Percentiles rank a stretch among this genome's conserved stretches.
Evolutionary conservation across 2,329 filamentous ascomycete genomes (phyloP).

Genomic region (Hypoxylon sp.): DNA sequence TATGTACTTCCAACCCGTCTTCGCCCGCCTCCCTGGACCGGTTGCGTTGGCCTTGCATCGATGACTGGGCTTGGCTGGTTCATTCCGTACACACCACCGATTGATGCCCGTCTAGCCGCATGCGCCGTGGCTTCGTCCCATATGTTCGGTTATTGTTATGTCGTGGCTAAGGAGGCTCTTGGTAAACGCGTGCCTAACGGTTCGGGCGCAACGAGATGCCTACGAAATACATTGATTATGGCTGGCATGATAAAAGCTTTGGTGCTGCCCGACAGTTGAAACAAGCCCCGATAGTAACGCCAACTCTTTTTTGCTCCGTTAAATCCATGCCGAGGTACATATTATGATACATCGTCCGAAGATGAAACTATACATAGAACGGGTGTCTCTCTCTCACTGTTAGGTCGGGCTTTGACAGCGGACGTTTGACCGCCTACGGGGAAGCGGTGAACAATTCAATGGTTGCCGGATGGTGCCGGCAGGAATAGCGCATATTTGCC

Average conservation of each 20-base stretch:
- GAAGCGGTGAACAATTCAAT: slow-evolving; percentile 45
- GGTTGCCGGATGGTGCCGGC: slow-evolving; percentile 39
- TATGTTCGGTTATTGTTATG: slow-evolving; percentile 46
- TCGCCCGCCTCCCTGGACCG: slow-evolving; percentile 43
- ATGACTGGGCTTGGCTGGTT: slow-evolving; percentile 52
- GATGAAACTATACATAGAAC: slow-evolving; percentile 23
- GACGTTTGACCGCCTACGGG: slow-evolving; percentile 37
- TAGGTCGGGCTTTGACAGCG: slow-evolving; percentile 47
- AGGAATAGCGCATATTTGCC: slow-evolving; percentile 43
- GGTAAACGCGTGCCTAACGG: slow-evolving; percentile 22
- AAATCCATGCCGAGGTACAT: slow-evolving; percentile 27
- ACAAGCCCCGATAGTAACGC: slow-evolving; percentile 38
- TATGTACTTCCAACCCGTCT: slow-evolving; percentile 33
- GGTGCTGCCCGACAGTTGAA: slow-evolving; percentile 34
- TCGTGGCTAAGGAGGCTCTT: slow-evolving; percentile 31
- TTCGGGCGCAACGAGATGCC: slow-evolving; percentile 19
- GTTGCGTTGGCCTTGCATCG: slow-evolving; percentile 56
- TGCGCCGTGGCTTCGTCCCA: slow-evolving; percentile 39
- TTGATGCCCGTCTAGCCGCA: slow-evolving; percentile 41
- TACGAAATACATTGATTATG: slow-evolving; percentile 18
- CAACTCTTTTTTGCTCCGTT: slow-evolving; percentile 23
- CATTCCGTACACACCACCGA: slow-evolving; percentile 43
- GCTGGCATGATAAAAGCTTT: slow-evolving; percentile 16
- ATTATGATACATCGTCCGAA: slow-evolving; percentile 18
- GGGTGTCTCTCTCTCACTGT: slow-evolving; percentile 20